Evolutionary conservation across 1,284 basidiomycete species (phyloP).

Genomic region (Rhodotorula sp.): DNA sequence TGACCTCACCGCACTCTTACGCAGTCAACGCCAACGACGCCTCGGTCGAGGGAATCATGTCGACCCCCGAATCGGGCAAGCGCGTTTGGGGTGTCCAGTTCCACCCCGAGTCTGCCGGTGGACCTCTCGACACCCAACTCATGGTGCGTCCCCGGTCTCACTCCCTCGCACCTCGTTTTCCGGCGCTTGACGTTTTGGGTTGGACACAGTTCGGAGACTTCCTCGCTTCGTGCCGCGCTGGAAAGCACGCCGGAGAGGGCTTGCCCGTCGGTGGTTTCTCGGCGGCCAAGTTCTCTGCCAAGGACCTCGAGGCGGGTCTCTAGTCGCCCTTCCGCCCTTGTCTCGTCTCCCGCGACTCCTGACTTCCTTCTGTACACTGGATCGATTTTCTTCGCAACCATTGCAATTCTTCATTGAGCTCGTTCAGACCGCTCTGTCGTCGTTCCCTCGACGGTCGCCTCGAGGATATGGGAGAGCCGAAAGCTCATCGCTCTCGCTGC

Average conservation of each 20-base stretch:
- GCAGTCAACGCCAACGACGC: conserved; percentile 57
- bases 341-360: too few relatives aligned
- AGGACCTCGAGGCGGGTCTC: conserved; percentile 29
- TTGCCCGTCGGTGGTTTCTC: conserved; percentile 4
- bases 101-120: conserved; percentile 78
- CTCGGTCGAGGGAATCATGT: conserved; percentile 95
- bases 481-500: too few relatives aligned
- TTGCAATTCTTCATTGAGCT: too few relatives aligned
- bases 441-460: too few relatives aligned
- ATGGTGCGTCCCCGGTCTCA: conserved; percentile 3
- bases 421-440: too few relatives aligned
- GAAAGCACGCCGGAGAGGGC: conserved; percentile 8
- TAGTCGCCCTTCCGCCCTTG: not conserved
- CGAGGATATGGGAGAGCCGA: too few relatives aligned
- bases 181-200: not conserved
- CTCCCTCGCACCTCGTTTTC: not conserved
- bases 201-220: conserved; percentile 6
- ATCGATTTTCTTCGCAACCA: too few relatives aligned
- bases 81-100: conserved; percentile 95
- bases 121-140: conserved; percentile 26
- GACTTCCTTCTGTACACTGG: too few relatives aligned
- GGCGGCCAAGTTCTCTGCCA: conserved; percentile 24
- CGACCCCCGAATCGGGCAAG: conserved; percentile 78
- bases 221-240: conserved; percentile 19
- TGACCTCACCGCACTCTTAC: conserved; percentile 15